A percentile compares a stretch with the other conserved stretches of the same genome.
phyloP scores from a whole-genome alignment of 345 rosid genomes.

The Stellera chamaejasme region DNA sequence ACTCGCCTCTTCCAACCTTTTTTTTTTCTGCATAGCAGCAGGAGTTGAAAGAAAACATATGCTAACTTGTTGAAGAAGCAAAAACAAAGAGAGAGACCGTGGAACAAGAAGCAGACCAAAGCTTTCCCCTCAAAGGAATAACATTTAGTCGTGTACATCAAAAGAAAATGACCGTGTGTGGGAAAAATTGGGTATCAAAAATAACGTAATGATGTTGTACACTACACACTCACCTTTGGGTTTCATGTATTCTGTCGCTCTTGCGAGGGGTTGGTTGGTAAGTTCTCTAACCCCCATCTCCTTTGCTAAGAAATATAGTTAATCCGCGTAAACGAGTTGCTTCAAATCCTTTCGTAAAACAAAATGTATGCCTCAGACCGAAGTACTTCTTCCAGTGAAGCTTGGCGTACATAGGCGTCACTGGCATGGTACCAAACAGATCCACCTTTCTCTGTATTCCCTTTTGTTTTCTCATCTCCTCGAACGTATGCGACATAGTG shows the following conservation, averaged over 20 bases:
- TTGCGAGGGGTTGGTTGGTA: constrained; percentile 13
- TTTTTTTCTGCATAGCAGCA: no score
- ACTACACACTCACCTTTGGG: constrained; percentile 30
- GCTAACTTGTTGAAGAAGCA: constrained; percentile 5
- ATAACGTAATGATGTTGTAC: constrained; percentile 18
- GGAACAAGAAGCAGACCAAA: constrained; percentile 12
- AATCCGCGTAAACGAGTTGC: constrained; percentile 3
- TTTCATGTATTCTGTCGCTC: constrained; percentile 8
- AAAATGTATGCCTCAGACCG: constrained; percentile 81
- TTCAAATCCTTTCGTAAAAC: constrained; percentile 60
- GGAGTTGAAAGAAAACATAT: neutral
- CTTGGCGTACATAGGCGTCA: constrained; percentile 67
- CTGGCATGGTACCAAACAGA: constrained; percentile 63
- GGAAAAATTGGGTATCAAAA: constrained; percentile 17
- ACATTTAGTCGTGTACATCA: constrained; percentile 15
- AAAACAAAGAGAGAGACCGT: neutral
- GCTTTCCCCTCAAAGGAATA: constrained; percentile 14
- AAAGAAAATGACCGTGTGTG: constrained; percentile 7
- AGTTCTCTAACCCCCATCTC: constrained; percentile 1
- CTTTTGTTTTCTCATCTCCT: constrained; percentile 34
- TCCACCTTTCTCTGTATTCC: constrained; percentile 20
- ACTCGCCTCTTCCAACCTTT: no score
- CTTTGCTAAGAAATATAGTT: constrained; percentile 1
- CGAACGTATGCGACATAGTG: constrained; percentile 86
- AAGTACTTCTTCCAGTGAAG: constrained; percentile 68